phyloP scores from a whole-genome alignment of 2,329 filamentous ascomycete genomes.

The Hypomyces perniciosus region DNA sequence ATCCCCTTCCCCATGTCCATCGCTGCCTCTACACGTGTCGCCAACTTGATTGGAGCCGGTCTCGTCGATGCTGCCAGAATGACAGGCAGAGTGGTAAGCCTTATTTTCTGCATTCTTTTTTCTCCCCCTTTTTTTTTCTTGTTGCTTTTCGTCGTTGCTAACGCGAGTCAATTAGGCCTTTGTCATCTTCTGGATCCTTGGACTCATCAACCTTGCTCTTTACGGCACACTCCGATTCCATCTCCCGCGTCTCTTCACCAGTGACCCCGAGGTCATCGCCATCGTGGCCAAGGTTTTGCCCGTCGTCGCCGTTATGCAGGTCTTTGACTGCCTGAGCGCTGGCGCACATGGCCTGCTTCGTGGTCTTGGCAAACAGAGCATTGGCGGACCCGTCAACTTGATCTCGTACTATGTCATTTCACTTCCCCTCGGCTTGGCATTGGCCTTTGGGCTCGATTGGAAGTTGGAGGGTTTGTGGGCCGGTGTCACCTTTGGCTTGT shows the following conservation, averaged over 20 bases:
- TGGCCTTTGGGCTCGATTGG: slow-evolving; percentile 73
- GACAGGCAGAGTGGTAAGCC: slow-evolving; percentile 65
- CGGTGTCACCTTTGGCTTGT: slow-evolving; percentile 67
- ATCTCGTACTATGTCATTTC: slow-evolving; percentile 82
- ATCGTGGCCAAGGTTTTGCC: slow-evolving; percentile 68
- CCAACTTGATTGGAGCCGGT: slow-evolving; percentile 85
- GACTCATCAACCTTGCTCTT: slow-evolving; percentile 69
- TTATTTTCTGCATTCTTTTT: slow-evolving; percentile 6
- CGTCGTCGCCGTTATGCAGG: slow-evolving; percentile 79
- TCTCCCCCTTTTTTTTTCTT: not conserved
- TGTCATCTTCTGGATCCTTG: slow-evolving; percentile 61
- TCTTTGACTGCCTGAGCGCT: slow-evolving; percentile 76
- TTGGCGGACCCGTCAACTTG: slow-evolving; percentile 85
- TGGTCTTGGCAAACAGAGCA: slow-evolving; percentile 80
- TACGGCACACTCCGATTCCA: slow-evolving; percentile 63
- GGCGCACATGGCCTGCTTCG: slow-evolving; percentile 80
- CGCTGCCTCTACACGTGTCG: slow-evolving; percentile 79
- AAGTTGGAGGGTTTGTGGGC: slow-evolving; percentile 75
- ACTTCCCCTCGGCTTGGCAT: slow-evolving; percentile 73
- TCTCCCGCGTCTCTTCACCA: slow-evolving; percentile 74
- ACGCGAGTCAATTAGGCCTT: slow-evolving; percentile 40
- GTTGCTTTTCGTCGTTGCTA: not conserved
- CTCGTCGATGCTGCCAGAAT: slow-evolving; percentile 74
- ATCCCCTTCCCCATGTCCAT: slow-evolving; percentile 89
- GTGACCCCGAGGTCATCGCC: slow-evolving; percentile 61